Base-by-base conservation (phyloP, 2,329 filamentous ascomycete genomes). In the Purpureocillium takamizusanense region DNA sequence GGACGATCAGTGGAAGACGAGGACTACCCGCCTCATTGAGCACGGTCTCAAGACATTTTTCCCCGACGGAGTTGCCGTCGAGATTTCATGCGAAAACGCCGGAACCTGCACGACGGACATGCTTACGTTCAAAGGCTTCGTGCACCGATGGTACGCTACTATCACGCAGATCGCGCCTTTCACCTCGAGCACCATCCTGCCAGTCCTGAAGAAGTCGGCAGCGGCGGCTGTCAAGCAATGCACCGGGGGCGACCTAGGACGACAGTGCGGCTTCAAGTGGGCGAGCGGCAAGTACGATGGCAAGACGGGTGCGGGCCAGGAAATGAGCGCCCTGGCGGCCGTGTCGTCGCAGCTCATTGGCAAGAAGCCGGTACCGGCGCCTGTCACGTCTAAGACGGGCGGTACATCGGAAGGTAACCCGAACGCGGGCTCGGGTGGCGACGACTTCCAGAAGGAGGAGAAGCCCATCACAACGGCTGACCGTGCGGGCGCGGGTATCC, bases 101-200 rank as follows among this genome's bases (percentile, higher is more conserved):
- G 51, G 50, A 27, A 72, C 63, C 4, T 85, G 81, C 61, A 75
- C 75, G 46, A 69, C 69, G 32, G 81, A 84, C 46, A 77, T 82
- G 59, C 61, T 71, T 41, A 71, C 73, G 6, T 82, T 79, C 66
- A 81, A 81, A 50, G 77, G 74, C 12, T 71, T 77, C 36, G 57
- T 81, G 16, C 63, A 72, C 28, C 67, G 71, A 16, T 78, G 74
- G 70, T 67, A 80, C 47, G 69, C 70, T 7, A 61, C 67, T 32
- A 65, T 69, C 3, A 66, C 69, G 3, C 63, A 74, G 42, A 47
- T 81, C 23, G 74, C 75, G 1, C 76, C 78, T 1, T 72, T 67
- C 34, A 74, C 70, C 1, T 56, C 60, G 18, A 54, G 63, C 2
- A 54, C 53, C n/a, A 71, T 82, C 38, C 60, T 67, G 37, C 65